Evolutionary conservation across 257 asterid genomes (phyloP), one percentile per base, ranked within the genome.

Genomic region (Nicotiana noctiflora): DNA sequence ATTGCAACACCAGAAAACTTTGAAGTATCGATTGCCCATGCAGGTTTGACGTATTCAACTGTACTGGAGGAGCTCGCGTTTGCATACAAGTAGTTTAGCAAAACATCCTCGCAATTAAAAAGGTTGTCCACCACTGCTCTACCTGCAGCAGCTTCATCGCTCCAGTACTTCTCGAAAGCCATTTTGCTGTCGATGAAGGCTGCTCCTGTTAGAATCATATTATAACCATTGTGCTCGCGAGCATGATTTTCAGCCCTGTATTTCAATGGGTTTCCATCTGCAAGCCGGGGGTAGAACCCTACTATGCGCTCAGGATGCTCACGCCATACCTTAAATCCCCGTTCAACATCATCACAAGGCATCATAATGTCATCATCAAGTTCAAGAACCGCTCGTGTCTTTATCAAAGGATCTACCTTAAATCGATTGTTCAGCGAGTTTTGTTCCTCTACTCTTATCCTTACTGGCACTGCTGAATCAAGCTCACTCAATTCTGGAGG

Each of bases 341-440:
- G 90, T 79, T 96, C 99, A 29, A 96, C 40, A 59, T 96, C 99
- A 27, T 96, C 94, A n/a, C 99, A 96, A 0, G 89, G 81, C 99
- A 96, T 94, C 97, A 94, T 92, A 68, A 96, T 96, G 81, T 94
- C 99, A 9, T 96, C 99, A 18, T 96, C 99, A 1, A 96, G 97
- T 90, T 96, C 97, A 19, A 96, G 94, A 76, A 94, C 97, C 0
- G 91, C 97, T 7, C 95, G 94, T 1, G 98, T 96, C 79, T 81
- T 87, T 75, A 96, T 94, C 82, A 60, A n/a, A 0, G 96, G 95
- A 79, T 94, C 99, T 52, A 83, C 59, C 66, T 83, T 90, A 85
- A 96, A 96, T 31, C 99, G 93, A 74, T 96, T 96, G 89, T 96
- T 96, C 52, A 96, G 85, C 0, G 99, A 94, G 87, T 96, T 96